Base-by-base conservation (phyloP, 2,329 filamentous ascomycete species). In the Polychaeton citri region DNA sequence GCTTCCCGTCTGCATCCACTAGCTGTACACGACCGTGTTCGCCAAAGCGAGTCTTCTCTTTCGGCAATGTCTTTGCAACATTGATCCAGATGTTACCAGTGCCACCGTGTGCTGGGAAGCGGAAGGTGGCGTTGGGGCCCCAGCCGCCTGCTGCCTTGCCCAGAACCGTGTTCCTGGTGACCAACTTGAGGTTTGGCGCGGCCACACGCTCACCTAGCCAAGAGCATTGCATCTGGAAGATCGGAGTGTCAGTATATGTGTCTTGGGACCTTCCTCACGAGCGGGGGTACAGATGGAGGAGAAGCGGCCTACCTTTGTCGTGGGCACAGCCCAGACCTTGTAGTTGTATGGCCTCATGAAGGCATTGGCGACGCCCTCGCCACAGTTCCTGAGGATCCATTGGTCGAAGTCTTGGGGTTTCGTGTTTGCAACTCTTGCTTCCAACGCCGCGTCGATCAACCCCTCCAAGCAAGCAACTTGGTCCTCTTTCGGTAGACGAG, bases 321-420 rank as follows among this genome's bases (percentile, higher is more conserved):
- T 95, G 40, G 90, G 90, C 52, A 96, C 88, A 44, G 90, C 90
- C 90, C 90, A 98, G 59, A 98, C 90, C 71, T 98, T 98, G 79
- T 80, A 98, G 76, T 98, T 98, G 74, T 98, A 98, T 37, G 90
- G 90, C 53, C 90, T 75, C 90, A 98, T 98, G 75, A 98, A 98
- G 52, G 88, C 72, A 61, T 98, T 78, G 48, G 87, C 88, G 54
- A 98, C 73, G 52, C 88, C 88, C 52, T 75, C 68, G 53, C 90
- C 90, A 67, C 81, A 87, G 69, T 81, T 92, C 54, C 90, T 79
- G 52, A 96, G 61, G 56, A 96, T 96, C 87, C 87, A 96, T 70
- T 98, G 86, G 57, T 98, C 90, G 54, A 98, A 98, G 68, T 92
- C 73, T 71, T 87, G 81, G 52, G 90, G 90, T 72, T 96, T 96